These are phyloP conservation scores for Colletotrichum filicis DNA, from an alignment of 2,329 filamentous ascomycete species.

Conservation along the genomic window DNA sequence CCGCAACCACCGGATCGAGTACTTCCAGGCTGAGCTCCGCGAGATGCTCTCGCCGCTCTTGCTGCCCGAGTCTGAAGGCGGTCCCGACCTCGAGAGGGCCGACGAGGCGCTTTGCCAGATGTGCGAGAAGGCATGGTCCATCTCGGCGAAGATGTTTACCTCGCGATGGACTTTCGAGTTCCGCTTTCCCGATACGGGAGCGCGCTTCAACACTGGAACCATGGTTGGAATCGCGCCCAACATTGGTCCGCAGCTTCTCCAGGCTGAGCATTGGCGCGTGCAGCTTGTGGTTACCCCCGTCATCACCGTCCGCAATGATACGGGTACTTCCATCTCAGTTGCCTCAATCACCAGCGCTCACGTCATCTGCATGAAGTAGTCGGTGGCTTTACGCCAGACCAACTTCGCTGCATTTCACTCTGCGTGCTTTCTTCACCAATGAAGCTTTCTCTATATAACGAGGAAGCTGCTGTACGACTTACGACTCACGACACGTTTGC, in stretches of 20 bases:
- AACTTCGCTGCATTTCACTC: background rate
- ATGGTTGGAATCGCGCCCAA: conserved; percentile 59
- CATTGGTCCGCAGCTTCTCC: conserved; percentile 54
- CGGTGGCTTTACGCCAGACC: background rate
- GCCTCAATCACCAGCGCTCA: conserved; percentile 58
- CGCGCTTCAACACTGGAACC: conserved; percentile 59
- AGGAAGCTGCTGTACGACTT: background rate
- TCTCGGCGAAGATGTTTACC: conserved; percentile 59
- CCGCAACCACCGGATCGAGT: conserved; percentile 41
- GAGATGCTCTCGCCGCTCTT: conserved; percentile 52
- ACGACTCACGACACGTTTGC: background rate
- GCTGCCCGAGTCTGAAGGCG: conserved; percentile 43
- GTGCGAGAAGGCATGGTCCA: conserved; percentile 53
- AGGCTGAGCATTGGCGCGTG: conserved; percentile 63
- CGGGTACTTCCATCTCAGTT: conserved; percentile 54
- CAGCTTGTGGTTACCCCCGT: conserved; percentile 65
- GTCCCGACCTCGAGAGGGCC: conserved; percentile 46
- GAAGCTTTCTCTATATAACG: background rate
- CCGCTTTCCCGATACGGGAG: conserved; percentile 61
- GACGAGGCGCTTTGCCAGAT: conserved; percentile 55
- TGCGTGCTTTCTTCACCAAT: background rate
- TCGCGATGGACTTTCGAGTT: conserved; percentile 57
- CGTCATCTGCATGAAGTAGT: conserved; percentile 56
- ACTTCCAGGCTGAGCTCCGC: conserved; percentile 55
- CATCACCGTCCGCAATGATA: conserved; percentile 65